Base-by-base conservation (phyloP, 139 green algal genomes). In the Deuterostichococcus epilithicus region DNA sequence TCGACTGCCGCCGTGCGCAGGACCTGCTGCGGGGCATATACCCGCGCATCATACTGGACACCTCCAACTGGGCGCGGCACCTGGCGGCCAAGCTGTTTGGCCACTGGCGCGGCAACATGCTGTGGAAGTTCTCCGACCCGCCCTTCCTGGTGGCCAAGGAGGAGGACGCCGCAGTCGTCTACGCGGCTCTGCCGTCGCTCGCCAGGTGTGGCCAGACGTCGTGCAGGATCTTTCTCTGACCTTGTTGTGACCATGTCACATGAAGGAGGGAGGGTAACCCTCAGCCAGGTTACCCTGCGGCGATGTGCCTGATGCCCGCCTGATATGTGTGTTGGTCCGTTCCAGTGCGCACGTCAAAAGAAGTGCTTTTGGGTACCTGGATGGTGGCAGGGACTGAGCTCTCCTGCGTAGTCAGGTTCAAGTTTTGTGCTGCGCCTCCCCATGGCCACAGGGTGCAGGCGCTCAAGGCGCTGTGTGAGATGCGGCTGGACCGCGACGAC, bases 381-480 rank as follows among this genome's bases (percentile, higher is more conserved):
- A 70, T 3, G 65, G 28, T 22, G 4, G 28, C 35, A n/a, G 28
- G 33, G 28, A 70, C 65, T 4, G 23, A 26, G 28, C 23, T 44
- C 1, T n/a, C 2, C 22, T 44, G 22, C 67, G 32, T 28, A 26
- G 4, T 72, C 33, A 72, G 67, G 10, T 32, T 10, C 32, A n/a
- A n/a, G 67, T 5, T 30, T 26, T 8, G 30, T 72, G 10, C 2
- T 39, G 15, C 65, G 35, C 33, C 23, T 15, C 35, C 1, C 23
- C 65, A 37, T 32, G 28, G 20, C 28, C 58, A 68, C 70, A 81
- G 76, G 76, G 70, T 81, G 32, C 32, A 39, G 36, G 37, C 76
- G 22, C 70, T 81, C 47, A 76, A 81, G 70, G 69, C 72, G 52
- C 70, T 81, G 52, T 81, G 76, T 44, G 76, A 81, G 70, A 45